These are phyloP conservation scores for Paragyromitra xinjiangensis DNA, from an alignment of 495 filamentous ascomycete species.

Conservation along the genomic window DNA sequence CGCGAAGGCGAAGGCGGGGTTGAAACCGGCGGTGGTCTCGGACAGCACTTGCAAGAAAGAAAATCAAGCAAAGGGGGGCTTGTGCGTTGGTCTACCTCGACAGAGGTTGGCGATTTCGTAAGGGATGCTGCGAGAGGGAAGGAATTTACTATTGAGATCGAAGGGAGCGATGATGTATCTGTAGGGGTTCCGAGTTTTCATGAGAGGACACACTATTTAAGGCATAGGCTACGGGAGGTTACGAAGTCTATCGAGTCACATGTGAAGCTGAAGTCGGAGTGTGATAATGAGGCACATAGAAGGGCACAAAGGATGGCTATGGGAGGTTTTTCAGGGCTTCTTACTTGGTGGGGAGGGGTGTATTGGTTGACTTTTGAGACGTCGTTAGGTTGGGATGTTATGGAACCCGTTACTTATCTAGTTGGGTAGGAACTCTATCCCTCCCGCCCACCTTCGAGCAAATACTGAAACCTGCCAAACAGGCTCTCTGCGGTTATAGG, in stretches of 20 bases:
- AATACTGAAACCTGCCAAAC: background rate
- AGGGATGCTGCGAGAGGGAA: conserved; percentile 83
- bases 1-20: conserved; percentile 65
- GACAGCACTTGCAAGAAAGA: conserved; percentile 60
- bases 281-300: conserved; percentile 77
- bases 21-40: conserved; percentile 69
- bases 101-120: conserved; percentile 94
- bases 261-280: conserved; percentile 79
- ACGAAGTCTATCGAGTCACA: conserved; percentile 70
- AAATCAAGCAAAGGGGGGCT: conserved; percentile 56
- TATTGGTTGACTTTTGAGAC: conserved; percentile 83
- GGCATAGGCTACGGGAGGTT: conserved; percentile 76
- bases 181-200: conserved; percentile 88
- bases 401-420: conserved; percentile 81
- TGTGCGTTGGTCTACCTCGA: conserved; percentile 89
- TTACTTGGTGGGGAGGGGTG: conserved; percentile 81
- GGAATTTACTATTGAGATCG: conserved; percentile 84
- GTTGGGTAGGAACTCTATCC: conserved; percentile 12
- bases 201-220: conserved; percentile 87
- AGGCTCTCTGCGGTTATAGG: conserved; percentile 75
- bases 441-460: background rate
- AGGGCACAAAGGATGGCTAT: conserved; percentile 82
- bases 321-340: conserved; percentile 75
- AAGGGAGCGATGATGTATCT: conserved; percentile 75
- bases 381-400: conserved; percentile 85